These are phyloP conservation scores for Trypanosoma melophagium DNA, from an alignment of 208 protist genomes.

Conservation along the genomic window DNA sequence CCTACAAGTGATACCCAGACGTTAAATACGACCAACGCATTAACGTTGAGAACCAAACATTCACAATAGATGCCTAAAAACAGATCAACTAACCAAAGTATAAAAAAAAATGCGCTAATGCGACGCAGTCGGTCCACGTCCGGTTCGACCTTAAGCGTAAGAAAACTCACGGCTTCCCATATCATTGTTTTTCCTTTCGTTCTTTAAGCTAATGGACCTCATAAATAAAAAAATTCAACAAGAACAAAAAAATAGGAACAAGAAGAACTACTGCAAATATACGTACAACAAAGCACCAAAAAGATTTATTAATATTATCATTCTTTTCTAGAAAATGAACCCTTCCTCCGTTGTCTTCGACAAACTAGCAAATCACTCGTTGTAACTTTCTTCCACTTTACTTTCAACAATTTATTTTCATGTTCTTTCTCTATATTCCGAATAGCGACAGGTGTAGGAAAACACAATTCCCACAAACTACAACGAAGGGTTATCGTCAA, in stretches of 20 bases:
- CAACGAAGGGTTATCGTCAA: neutral
- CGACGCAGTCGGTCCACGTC: conserved; percentile 24
- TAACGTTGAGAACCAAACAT: conserved; percentile 40
- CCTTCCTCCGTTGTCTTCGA: too few relatives aligned
- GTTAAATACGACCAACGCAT: conserved; percentile 50
- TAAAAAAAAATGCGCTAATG: conserved; percentile 27
- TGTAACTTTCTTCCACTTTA: too few relatives aligned
- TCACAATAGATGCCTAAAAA: conserved; percentile 33
- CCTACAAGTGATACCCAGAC: conserved; percentile 37
- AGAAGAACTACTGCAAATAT: neutral
- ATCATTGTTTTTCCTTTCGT: conserved; percentile 24
- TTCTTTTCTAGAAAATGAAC: too few relatives aligned
- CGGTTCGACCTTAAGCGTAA: conserved; percentile 27
- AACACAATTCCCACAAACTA: neutral
- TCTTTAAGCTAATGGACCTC: neutral
- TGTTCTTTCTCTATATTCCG: neutral
- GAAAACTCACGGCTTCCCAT: conserved; percentile 16
- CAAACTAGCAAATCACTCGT: too few relatives aligned
- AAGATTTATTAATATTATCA: too few relatives aligned
- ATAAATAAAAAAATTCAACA: neutral
- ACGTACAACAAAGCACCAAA: neutral
- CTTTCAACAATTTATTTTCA: too few relatives aligned
- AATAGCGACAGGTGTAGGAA: neutral
- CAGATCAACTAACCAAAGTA: conserved; percentile 43
- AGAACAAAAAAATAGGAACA: neutral